Evolutionary conservation across 2,329 filamentous ascomycete species (phyloP).

Genomic region (Cercospora berteroae): DNA sequence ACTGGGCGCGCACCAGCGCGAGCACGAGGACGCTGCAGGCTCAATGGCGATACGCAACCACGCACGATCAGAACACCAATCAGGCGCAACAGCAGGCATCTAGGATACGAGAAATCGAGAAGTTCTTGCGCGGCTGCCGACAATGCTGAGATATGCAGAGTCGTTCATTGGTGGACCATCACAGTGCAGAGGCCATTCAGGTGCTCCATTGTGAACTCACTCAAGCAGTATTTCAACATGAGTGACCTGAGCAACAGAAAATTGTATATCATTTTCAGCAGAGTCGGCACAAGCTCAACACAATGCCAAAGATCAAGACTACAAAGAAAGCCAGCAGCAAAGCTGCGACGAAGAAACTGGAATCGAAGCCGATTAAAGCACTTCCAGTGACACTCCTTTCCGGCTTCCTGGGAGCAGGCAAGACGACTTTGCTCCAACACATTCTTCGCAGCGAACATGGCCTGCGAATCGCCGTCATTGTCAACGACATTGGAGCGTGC

Average conservation of each 20-base stretch:
- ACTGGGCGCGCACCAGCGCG: no score
- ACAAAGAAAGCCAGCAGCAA: conserved; percentile 17
- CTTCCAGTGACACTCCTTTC: conserved; percentile 62
- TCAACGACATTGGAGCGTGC: conserved; percentile 62
- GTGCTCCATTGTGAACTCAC: conserved; percentile 11
- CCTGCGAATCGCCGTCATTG: conserved; percentile 67
- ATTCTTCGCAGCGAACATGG: conserved; percentile 67
- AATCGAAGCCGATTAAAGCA: conserved; percentile 30
- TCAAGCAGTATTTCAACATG: conserved; percentile 3
- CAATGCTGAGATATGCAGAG: not conserved
- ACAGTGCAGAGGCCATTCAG: conserved; percentile 17
- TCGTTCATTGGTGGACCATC: conserved; percentile 18
- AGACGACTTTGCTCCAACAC: conserved; percentile 68
- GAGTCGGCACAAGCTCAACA: not conserved
- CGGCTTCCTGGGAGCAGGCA: conserved; percentile 65
- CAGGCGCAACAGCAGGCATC: not conserved
- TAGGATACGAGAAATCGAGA: not conserved
- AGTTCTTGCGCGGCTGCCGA: not conserved
- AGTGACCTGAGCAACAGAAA: not conserved
- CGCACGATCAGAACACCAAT: not conserved
- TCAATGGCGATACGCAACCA: not conserved
- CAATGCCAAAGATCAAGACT: conserved; percentile 24
- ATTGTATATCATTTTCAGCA: not conserved
- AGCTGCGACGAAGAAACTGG: conserved; percentile 9
- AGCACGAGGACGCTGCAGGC: not conserved